A percentile compares a stretch with the other conserved stretches of the same genome.
phyloP scores from a whole-genome alignment of 208 protist species.

The Wallacemonas sp. region DNA sequence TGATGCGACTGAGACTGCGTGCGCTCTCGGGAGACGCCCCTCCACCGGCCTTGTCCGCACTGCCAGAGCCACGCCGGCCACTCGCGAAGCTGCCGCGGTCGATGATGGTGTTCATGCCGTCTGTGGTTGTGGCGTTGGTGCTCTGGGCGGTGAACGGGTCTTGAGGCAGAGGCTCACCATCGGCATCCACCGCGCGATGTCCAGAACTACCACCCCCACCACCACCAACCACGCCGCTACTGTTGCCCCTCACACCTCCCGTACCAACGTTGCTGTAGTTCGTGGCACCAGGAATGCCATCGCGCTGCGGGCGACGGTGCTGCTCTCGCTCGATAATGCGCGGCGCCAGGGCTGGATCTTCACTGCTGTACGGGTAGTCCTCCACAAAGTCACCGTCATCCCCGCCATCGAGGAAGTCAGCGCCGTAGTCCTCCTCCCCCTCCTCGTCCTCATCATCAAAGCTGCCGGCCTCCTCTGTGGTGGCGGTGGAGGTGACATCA shows the following conservation, averaged over 20 bases:
- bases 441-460: constrained; percentile 36
- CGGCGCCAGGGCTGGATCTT: constrained; percentile 38
- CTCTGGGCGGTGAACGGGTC: constrained; percentile 10
- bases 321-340: constrained; percentile 89
- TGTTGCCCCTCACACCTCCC: constrained; percentile 7
- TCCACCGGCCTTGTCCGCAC: constrained; percentile 6
- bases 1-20: constrained; percentile 32
- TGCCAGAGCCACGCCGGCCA: constrained; percentile 9
- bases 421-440: constrained; percentile 20
- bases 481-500: constrained; percentile 60
- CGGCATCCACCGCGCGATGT: neutral
- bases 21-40: neutral
- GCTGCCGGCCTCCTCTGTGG: constrained; percentile 77
- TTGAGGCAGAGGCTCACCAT: constrained; percentile 1
- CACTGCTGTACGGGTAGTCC: constrained; percentile 21
- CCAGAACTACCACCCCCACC: neutral
- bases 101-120: constrained; percentile 13
- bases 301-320: constrained; percentile 44
- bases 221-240: constrained; percentile 4
- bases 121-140: constrained; percentile 19
- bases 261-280: constrained; percentile 19
- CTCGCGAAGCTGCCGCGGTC: constrained; percentile 20
- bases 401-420: constrained; percentile 27
- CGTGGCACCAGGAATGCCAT: constrained; percentile 4
- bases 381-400: constrained; percentile 15